Evolutionary conservation across 345 rosid genomes (phyloP).

Genomic region (Adansonia digitata): DNA sequence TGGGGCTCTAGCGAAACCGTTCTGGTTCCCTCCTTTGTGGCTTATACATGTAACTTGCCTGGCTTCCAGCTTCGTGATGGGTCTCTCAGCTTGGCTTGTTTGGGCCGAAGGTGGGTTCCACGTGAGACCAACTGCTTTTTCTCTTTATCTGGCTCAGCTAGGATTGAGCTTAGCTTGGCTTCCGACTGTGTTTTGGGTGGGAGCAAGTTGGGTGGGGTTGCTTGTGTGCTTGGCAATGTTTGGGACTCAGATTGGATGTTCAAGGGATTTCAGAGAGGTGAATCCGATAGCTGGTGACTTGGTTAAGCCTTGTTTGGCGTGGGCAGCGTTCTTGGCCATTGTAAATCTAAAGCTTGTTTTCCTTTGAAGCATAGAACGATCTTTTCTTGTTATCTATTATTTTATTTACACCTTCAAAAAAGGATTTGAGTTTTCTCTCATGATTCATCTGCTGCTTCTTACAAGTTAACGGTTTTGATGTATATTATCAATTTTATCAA

Average conservation of each 20-base stretch:
- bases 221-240: slow-evolving; percentile 33
- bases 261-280: slow-evolving; percentile 41
- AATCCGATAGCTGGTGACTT: slow-evolving; percentile 66
- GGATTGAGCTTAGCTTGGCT: slow-evolving; percentile 51
- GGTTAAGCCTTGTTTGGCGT: slow-evolving; percentile 69
- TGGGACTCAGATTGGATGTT: slow-evolving; percentile 54
- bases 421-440: background rate
- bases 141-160: slow-evolving; percentile 51
- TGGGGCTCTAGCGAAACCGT: slow-evolving; percentile 24
- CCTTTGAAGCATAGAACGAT: slow-evolving; percentile 14
- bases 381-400: background rate
- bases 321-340: slow-evolving; percentile 57
- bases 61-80: slow-evolving; percentile 53
- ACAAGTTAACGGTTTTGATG: background rate
- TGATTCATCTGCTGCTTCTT: background rate
- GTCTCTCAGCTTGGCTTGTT: slow-evolving; percentile 80
- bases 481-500: background rate
- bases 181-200: slow-evolving; percentile 43
- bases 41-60: slow-evolving; percentile 45
- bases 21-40: slow-evolving; percentile 70
- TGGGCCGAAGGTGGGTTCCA: slow-evolving; percentile 95
- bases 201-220: slow-evolving; percentile 47
- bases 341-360: slow-evolving; percentile 57
- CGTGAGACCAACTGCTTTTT: slow-evolving; percentile 42
- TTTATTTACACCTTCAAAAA: background rate